Evolutionary conservation across 2,329 filamentous ascomycete genomes (phyloP).

Genomic region (Colletotrichum salicis): DNA sequence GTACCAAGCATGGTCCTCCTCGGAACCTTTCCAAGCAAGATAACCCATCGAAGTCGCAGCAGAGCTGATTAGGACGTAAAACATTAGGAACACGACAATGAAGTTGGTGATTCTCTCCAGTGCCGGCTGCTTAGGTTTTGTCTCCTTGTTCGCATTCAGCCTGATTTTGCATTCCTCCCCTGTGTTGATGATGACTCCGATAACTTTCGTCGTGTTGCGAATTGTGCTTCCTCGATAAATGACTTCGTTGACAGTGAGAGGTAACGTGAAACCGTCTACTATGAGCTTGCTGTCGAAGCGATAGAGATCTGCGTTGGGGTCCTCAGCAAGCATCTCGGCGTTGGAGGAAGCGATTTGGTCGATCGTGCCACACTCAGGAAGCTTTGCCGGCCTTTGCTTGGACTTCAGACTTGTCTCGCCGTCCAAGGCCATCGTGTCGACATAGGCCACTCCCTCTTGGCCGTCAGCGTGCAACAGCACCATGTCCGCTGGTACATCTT

Average conservation of each 20-base stretch:
- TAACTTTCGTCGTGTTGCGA: slow-evolving; percentile 78
- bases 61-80: slow-evolving; percentile 82
- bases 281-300: slow-evolving; percentile 77
- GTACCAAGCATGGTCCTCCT: slow-evolving; percentile 81
- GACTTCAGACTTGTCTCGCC: slow-evolving; percentile 85
- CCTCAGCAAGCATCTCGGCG: slow-evolving; percentile 76
- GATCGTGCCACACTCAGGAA: slow-evolving; percentile 67
- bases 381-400: slow-evolving; percentile 73
- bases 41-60: slow-evolving; percentile 88
- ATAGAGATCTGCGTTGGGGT: slow-evolving; percentile 82
- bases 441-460: slow-evolving; percentile 81
- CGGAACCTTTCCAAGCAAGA: slow-evolving; percentile 75
- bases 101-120: slow-evolving; percentile 81
- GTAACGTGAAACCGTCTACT: slow-evolving; percentile 65
- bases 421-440: slow-evolving; percentile 86
- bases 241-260: slow-evolving; percentile 83
- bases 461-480: slow-evolving; percentile 81
- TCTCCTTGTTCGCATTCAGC: slow-evolving; percentile 91
- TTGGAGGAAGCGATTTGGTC: slow-evolving; percentile 62
- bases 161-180: slow-evolving; percentile 92
- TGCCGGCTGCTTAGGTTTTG: slow-evolving; percentile 82
- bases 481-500: slow-evolving; percentile 84
- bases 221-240: slow-evolving; percentile 87
- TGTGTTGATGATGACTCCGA: slow-evolving; percentile 87
- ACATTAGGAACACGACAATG: slow-evolving; percentile 82